A percentile compares a stretch with the other conserved stretches of the same genome.
Evolutionary conservation across 2,329 filamentous ascomycete species (phyloP).

Genomic region (Annulohypoxylon truncatum): DNA sequence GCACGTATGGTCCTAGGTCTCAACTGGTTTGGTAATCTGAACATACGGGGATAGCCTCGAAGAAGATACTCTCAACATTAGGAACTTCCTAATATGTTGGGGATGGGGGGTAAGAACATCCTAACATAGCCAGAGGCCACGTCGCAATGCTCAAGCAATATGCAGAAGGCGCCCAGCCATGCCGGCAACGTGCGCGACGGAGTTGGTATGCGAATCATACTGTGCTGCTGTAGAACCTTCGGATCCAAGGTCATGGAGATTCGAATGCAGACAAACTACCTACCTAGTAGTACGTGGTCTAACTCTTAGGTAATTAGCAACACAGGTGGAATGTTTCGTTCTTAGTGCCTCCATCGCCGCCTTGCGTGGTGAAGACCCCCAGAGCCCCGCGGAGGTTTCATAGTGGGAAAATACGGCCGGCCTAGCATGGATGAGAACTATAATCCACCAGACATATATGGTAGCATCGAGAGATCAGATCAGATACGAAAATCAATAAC

Average conservation of each 20-base stretch:
- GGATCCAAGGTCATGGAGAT: neutral
- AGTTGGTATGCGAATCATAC: neutral
- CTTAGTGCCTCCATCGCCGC: constrained; percentile 7
- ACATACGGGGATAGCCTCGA: neutral
- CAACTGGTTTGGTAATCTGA: neutral
- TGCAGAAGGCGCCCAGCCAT: neutral
- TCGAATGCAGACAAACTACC: neutral
- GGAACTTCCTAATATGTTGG: neutral
- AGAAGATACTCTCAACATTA: neutral
- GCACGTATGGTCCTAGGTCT: neutral
- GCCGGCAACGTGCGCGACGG: neutral
- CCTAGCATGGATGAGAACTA: neutral
- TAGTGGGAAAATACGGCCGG: constrained; percentile 1
- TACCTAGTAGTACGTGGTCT: neutral
- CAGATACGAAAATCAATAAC: neutral
- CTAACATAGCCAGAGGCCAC: neutral
- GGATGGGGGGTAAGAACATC: neutral
- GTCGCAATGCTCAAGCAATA: neutral
- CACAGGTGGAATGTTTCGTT: constrained; percentile 19
- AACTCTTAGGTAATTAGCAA: constrained; percentile 5
- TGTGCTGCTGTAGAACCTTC: constrained; percentile 11
- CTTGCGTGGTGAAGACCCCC: constrained; percentile 5
- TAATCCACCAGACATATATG: neutral
- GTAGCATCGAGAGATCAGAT: neutral
- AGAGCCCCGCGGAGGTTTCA: constrained; percentile 10